Conservation (phyloP, 441 rosid species). For the Euphorbia schlechtendalii region DNA sequence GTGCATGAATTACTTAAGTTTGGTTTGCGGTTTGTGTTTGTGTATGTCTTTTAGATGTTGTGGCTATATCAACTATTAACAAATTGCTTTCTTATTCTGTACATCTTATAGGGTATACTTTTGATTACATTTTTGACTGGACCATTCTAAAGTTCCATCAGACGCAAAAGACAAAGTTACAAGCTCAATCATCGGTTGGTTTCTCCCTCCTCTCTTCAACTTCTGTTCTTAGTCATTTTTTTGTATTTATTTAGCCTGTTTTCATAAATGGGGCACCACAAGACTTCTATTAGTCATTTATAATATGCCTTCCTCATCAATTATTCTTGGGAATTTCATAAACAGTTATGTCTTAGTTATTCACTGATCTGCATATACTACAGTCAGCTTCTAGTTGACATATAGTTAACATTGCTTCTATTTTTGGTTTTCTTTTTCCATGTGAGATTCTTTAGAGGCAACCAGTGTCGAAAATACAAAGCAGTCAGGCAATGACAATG, state of each 20-base stretch:
- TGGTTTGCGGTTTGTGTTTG: not conserved
- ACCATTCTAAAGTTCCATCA: constrained; percentile 75
- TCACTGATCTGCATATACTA: not conserved
- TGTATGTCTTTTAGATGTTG: not conserved
- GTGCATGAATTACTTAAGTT: not conserved
- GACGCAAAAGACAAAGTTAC: constrained; percentile 47
- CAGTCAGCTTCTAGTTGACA: not conserved
- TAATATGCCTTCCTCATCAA: no score
- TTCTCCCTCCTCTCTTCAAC: not conserved
- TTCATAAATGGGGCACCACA: not conserved
- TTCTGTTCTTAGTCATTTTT: not conserved
- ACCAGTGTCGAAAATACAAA: constrained; percentile 9
- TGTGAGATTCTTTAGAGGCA: constrained; percentile 10
- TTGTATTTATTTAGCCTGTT: not conserved
- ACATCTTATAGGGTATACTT: constrained; percentile 40
- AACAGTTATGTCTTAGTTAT: no score
- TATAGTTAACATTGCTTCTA: constrained; percentile 1
- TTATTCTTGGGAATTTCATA: no score
- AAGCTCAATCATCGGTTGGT: constrained; percentile 37
- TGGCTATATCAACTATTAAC: not conserved
- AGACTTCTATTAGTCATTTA: not conserved
- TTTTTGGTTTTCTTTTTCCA: constrained; percentile 3
- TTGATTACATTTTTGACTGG: constrained; percentile 76
- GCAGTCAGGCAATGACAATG: constrained; percentile 6
- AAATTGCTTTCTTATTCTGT: not conserved